Conservation (phyloP, 1,139 yeast species). For the Saccharomycopsis hybrid region DNA sequence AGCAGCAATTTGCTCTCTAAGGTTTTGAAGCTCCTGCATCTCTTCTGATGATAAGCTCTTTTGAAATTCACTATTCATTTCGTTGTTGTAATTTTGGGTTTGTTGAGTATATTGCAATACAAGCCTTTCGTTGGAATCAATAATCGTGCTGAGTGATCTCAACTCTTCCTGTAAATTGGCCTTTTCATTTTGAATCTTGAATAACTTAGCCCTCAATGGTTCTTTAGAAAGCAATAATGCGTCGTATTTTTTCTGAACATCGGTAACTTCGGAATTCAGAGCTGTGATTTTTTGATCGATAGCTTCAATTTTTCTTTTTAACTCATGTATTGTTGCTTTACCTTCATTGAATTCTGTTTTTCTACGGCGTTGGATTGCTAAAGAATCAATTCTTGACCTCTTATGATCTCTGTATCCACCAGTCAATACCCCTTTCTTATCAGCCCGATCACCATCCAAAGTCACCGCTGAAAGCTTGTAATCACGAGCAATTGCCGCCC, state of each 20-base stretch:
- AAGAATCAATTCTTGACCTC: conserved; percentile 63
- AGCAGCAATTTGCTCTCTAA: conserved; percentile 36
- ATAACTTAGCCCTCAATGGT: conserved; percentile 37
- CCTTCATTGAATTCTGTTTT: conserved; percentile 40
- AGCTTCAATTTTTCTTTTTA: conserved; percentile 33
- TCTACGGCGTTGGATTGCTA: conserved; percentile 49
- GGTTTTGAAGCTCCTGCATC: conserved; percentile 33
- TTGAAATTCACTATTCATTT: conserved; percentile 49
- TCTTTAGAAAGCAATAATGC: conserved; percentile 36
- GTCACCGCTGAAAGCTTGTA: conserved; percentile 74
- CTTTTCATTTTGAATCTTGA: conserved; percentile 37
- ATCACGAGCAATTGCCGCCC: conserved; percentile 59
- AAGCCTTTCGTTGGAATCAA: conserved; percentile 26
- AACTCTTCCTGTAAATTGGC: conserved; percentile 40
- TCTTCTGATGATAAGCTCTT: conserved; percentile 40
- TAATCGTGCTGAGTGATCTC: conserved; percentile 29
- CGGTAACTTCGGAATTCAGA: conserved; percentile 40
- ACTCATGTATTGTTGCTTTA: conserved; percentile 32
- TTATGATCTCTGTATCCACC: conserved; percentile 84
- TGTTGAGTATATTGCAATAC: conserved; percentile 28
- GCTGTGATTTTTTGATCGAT: conserved; percentile 41
- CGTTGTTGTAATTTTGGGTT: conserved; percentile 39
- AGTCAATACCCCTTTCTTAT: conserved; percentile 72
- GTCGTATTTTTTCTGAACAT: conserved; percentile 37
- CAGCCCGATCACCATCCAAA: conserved; percentile 85